Percentiles rank a stretch among this genome's conserved stretches.
Evolutionary conservation across 2,329 filamentous ascomycete genomes (phyloP).

Genomic region (Sclerotinia subarctica): DNA sequence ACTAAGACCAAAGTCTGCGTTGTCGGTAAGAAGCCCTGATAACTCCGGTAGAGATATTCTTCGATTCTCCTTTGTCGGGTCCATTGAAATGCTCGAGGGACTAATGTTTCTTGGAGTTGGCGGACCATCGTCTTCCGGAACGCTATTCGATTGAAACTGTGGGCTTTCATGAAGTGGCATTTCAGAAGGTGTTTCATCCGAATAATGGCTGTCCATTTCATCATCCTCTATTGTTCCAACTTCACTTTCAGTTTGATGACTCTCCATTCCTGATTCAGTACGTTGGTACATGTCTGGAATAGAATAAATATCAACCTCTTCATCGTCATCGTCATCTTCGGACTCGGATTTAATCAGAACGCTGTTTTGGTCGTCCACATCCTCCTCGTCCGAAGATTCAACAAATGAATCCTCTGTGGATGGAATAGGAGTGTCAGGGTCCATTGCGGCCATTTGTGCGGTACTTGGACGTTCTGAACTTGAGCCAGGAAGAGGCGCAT

Average conservation of each 20-base stretch:
- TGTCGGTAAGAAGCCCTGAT: conserved; percentile 46
- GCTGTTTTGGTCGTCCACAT: conserved; percentile 34
- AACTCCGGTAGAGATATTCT: conserved; percentile 46
- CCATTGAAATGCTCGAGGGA: conserved; percentile 33
- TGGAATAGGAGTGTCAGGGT: conserved; percentile 87
- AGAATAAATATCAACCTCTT: conserved; percentile 62
- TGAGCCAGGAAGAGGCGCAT: conserved; percentile 57
- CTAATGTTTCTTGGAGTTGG: conserved; percentile 51
- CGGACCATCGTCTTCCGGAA: conserved; percentile 48
- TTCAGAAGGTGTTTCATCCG: conserved; percentile 39
- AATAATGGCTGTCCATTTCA: conserved; percentile 49
- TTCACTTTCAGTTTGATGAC: conserved; percentile 16
- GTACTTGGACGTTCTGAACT: conserved; percentile 51
- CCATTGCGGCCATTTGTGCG: conserved; percentile 50
- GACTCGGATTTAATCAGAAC: conserved; percentile 66
- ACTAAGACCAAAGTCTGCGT: conserved; percentile 52
- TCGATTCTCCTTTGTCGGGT: conserved; percentile 29
- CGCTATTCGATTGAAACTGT: conserved; percentile 29
- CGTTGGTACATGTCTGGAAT: conserved; percentile 65
- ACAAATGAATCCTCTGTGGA: conserved; percentile 71
- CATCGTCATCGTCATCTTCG: conserved; percentile 48
- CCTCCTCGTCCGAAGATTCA: conserved; percentile 47
- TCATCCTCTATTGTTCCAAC: conserved; percentile 24
- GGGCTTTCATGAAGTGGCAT: conserved; percentile 27
- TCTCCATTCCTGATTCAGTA: conserved; percentile 44